phyloP scores from a whole-genome alignment of 192 early-diverging fungal genomes.

The Podochytrium sp. region DNA sequence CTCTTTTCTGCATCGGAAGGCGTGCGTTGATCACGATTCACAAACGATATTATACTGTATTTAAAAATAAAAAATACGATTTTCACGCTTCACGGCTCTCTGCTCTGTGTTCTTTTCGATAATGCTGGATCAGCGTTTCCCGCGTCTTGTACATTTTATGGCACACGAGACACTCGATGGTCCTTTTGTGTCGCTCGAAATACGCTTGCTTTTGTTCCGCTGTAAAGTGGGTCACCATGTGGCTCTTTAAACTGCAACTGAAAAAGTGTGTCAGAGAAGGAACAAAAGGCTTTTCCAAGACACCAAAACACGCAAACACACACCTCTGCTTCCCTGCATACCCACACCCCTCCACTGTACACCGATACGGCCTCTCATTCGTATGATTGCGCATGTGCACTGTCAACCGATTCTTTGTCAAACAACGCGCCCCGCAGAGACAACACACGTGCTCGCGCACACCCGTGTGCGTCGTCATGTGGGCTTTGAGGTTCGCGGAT shows the following conservation, averaged over 20 bases:
- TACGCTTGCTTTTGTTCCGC: not conserved
- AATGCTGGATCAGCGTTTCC: not conserved
- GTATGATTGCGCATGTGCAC: not conserved
- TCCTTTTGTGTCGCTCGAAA: not conserved
- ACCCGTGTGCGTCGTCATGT: not conserved
- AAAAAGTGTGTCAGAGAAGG: too few species aligned
- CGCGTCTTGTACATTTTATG: not conserved
- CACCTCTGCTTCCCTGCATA: not conserved
- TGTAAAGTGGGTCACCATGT: not conserved
- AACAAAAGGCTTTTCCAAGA: too few species aligned
- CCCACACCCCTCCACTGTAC: not conserved
- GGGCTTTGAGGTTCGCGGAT: not conserved
- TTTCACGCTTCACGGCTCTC: too few species aligned
- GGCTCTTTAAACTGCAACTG: not conserved
- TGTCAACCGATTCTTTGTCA: not conserved
- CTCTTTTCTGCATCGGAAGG: too few species aligned
- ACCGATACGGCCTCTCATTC: not conserved
- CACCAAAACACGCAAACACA: too few species aligned
- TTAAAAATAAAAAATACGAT: too few species aligned
- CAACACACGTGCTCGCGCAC: not conserved
- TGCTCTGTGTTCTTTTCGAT: not conserved
- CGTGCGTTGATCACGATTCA: too few species aligned
- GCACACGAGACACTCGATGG: not conserved
- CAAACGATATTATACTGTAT: too few species aligned
- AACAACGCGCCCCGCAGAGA: not conserved